These are phyloP conservation scores for Dendrobium huoshanense DNA, from an alignment of 106 monocot genomes.

Conservation along the genomic window DNA sequence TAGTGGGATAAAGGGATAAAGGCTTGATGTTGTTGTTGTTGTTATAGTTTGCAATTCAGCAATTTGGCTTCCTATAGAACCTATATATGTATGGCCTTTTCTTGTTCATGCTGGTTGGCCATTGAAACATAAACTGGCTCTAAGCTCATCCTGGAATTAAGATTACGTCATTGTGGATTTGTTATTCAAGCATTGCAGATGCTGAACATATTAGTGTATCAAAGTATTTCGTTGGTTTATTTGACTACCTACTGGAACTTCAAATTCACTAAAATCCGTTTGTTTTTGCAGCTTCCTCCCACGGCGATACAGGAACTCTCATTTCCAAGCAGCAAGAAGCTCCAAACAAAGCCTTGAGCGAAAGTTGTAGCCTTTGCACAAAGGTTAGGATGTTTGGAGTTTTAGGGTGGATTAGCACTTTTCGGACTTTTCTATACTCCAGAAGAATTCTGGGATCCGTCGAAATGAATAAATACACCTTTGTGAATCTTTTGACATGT, in stretches of 20 bases:
- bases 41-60: not conserved
- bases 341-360: slow-evolving; percentile 1
- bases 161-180: not conserved
- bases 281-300: slow-evolving; percentile 10
- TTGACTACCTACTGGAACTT: not conserved
- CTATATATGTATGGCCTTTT: not conserved
- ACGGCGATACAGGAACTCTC: not conserved
- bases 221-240: not conserved
- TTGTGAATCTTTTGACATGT: not conserved
- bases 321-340: not conserved
- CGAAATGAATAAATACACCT: slow-evolving; percentile 1
- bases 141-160: too few relatives aligned
- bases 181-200: not conserved
- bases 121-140: not conserved
- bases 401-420: not conserved
- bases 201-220: not conserved
- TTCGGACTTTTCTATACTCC: not conserved
- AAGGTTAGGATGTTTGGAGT: not conserved
- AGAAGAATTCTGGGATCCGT: not conserved
- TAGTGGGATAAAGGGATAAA: too few relatives aligned
- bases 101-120: not conserved
- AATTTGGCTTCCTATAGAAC: not conserved
- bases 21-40: too few relatives aligned
- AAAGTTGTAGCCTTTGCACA: not conserved
- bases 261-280: not conserved